Conservation (phyloP, 352 stramenopile species). For the Pythium diclinum region DNA sequence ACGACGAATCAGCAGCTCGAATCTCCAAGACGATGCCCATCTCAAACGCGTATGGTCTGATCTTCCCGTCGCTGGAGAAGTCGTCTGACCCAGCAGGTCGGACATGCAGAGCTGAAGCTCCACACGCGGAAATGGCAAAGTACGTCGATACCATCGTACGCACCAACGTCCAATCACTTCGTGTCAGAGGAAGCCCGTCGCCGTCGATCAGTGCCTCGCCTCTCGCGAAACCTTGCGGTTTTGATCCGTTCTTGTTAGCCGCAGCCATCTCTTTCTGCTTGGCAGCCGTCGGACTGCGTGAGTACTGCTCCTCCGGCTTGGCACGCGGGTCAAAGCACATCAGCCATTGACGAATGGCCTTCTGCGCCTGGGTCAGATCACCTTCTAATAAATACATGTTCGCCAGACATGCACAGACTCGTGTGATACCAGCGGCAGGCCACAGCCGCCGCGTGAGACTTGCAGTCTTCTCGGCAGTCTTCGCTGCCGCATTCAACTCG, state of each 20-base stretch:
- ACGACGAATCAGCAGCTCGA: not conserved
- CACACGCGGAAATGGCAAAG: constrained; percentile 63
- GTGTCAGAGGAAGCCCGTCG: constrained; percentile 72
- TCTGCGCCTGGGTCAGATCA: constrained; percentile 49
- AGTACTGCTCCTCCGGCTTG: constrained; percentile 36
- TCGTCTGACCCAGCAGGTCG: constrained; percentile 31
- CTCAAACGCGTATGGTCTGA: constrained; percentile 55
- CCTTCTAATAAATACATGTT: constrained; percentile 78
- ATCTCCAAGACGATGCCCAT: constrained; percentile 45
- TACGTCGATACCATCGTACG: constrained; percentile 77
- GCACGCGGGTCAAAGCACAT: constrained; percentile 76
- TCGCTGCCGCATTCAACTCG: constrained; percentile 58
- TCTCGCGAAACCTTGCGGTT: constrained; percentile 43
- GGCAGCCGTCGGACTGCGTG: constrained; percentile 20
- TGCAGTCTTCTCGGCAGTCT: constrained; percentile 62
- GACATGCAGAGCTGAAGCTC: constrained; percentile 39
- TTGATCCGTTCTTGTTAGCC: constrained; percentile 14
- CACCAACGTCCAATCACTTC: constrained; percentile 81
- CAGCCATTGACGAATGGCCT: constrained; percentile 59
- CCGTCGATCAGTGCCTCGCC: constrained; percentile 74
- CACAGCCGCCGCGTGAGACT: constrained; percentile 60
- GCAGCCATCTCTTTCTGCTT: constrained; percentile 23
- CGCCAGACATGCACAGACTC: constrained; percentile 68
- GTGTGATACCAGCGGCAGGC: constrained; percentile 77
- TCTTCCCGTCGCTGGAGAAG: constrained; percentile 22